A percentile compares a stretch with the other conserved stretches of the same genome.
These are phyloP conservation scores for Dalbergia cochinchinensis DNA, from an alignment of 306 rosid species.

Conservation along the genomic window DNA sequence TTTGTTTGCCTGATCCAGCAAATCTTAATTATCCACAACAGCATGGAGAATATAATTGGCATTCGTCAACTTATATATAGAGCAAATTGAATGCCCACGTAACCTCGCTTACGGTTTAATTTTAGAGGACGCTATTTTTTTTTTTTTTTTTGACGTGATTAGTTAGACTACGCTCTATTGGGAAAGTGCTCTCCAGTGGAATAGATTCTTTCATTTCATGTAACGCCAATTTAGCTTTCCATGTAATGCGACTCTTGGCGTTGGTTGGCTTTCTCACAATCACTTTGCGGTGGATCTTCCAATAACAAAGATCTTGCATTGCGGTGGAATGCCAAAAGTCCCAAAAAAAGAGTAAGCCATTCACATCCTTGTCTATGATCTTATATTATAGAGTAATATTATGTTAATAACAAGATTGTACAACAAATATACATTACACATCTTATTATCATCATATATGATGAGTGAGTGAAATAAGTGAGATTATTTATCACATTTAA, in stretches of 20 bases:
- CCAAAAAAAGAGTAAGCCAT: background rate
- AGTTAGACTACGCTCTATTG: background rate
- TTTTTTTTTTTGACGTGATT: too few species aligned
- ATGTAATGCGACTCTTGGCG: background rate
- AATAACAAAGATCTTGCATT: background rate
- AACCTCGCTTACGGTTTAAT: background rate
- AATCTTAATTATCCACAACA: background rate
- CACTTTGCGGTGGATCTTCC: background rate
- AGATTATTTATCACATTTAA: too few species aligned
- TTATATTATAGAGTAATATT: background rate
- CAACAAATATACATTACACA: too few species aligned
- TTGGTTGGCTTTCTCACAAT: conserved; percentile 1
- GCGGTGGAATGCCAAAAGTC: conserved; percentile 7
- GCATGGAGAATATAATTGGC: background rate
- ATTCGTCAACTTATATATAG: background rate
- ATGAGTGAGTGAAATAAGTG: too few species aligned
- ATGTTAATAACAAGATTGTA: too few species aligned
- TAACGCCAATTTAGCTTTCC: conserved; percentile 5
- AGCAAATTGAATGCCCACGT: background rate
- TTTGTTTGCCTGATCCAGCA: background rate
- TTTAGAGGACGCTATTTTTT: too few species aligned
- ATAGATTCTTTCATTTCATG: conserved; percentile 2
- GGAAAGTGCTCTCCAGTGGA: conserved; percentile 1
- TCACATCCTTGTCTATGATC: background rate
- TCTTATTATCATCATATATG: too few species aligned